Conservation (phyloP, 2,329 filamentous ascomycete species). For the Arachnomyces sp. region DNA sequence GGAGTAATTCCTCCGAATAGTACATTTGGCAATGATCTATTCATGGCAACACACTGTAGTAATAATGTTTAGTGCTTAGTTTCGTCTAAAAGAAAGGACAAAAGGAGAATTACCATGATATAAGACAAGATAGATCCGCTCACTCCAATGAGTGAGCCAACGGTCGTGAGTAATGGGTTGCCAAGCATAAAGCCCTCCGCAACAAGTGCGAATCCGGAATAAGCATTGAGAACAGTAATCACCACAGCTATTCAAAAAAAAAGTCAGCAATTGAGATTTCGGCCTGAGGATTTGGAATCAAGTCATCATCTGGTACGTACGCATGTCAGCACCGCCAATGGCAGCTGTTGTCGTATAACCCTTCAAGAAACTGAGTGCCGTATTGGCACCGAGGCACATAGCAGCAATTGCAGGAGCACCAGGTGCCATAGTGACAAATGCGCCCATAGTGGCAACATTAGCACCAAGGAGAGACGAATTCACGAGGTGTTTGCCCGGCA, state of each 20-base stretch:
- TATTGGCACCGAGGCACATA: conserved; percentile 67
- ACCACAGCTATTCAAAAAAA: conserved; percentile 53
- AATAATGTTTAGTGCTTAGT: conserved; percentile 1
- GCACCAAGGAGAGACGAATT: conserved; percentile 67
- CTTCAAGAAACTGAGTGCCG: conserved; percentile 71
- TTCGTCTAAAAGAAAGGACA: conserved; percentile 2
- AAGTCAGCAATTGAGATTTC: conserved; percentile 18
- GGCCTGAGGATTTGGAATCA: too few relatives aligned
- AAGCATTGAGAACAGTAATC: conserved; percentile 83
- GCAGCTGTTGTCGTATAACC: conserved; percentile 82
- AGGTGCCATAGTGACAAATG: conserved; percentile 74
- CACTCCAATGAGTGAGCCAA: conserved; percentile 80
- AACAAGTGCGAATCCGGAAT: conserved; percentile 82
- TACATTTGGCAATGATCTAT: conserved; percentile 79
- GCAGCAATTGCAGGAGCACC: conserved; percentile 73
- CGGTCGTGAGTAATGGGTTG: conserved; percentile 74
- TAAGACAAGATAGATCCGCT: conserved; percentile 84
- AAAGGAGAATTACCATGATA: conserved; percentile 46
- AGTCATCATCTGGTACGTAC: conserved; percentile 25
- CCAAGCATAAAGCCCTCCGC: conserved; percentile 89
- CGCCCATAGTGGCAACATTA: conserved; percentile 76
- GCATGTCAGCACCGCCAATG: conserved; percentile 92
- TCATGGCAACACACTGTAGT: conserved; percentile 72
- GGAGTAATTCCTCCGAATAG: conserved; percentile 75
- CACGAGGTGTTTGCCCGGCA: conserved; percentile 67